phyloP scores from a whole-genome alignment of 202 grass and related monocot genomes.

The Bolboschoenoplectus hybrid region DNA sequence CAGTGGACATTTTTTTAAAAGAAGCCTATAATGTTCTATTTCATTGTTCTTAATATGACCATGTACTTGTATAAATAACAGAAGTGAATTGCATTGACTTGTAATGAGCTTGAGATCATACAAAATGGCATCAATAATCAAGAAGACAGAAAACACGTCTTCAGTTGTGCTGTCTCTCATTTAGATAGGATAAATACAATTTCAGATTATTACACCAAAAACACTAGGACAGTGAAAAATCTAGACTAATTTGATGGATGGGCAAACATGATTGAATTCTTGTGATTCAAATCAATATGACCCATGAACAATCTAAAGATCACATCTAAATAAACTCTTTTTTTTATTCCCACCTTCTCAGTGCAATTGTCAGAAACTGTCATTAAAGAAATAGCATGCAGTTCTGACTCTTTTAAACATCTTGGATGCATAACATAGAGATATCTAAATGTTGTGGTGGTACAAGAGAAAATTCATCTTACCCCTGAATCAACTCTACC shows the following conservation, averaged over 20 bases:
- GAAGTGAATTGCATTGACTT: neutral
- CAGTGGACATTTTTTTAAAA: neutral
- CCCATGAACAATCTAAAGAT: neutral
- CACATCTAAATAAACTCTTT: neutral
- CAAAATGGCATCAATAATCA: neutral
- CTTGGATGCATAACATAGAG: neutral
- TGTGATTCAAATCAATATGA: neutral
- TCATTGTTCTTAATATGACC: neutral
- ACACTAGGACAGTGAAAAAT: neutral
- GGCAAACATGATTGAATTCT: neutral
- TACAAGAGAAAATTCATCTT: constrained; percentile 44
- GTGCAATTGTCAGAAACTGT: neutral
- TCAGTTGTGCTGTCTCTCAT: neutral
- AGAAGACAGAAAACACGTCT: neutral
- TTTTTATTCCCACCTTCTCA: neutral
- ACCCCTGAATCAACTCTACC: constrained; percentile 87
- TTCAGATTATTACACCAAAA: neutral
- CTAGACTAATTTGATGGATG: neutral
- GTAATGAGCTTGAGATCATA: constrained; percentile 2
- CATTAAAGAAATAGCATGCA: neutral
- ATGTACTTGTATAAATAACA: neutral
- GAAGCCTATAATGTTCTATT: neutral
- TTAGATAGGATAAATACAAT: neutral
- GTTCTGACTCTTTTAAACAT: neutral
- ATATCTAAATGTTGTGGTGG: neutral